Evolutionary conservation across 2,329 filamentous ascomycete species (phyloP).

Genomic region (Emydomyces testavorans): DNA sequence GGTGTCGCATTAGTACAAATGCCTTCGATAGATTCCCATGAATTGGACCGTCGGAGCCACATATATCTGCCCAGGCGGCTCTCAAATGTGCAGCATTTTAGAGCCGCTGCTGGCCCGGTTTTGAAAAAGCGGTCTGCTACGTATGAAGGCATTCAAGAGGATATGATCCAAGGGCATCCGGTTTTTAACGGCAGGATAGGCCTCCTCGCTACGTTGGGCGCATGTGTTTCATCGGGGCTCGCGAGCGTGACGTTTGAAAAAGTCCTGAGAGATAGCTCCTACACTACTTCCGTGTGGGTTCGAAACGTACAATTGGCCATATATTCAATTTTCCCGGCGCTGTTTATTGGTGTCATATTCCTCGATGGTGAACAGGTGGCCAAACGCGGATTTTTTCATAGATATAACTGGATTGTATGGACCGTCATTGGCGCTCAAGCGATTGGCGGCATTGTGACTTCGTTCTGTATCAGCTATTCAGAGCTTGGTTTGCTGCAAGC

Average conservation of each 20-base stretch:
- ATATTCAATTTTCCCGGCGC: constrained; percentile 81
- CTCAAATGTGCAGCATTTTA: constrained; percentile 44
- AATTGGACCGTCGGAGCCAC: constrained; percentile 48
- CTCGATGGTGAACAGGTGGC: constrained; percentile 77
- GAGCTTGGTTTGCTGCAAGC: constrained; percentile 92
- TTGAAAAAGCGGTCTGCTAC: constrained; percentile 66
- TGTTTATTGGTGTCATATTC: constrained; percentile 75
- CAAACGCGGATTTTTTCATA: constrained; percentile 80
- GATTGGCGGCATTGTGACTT: constrained; percentile 70
- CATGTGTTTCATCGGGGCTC: constrained; percentile 69
- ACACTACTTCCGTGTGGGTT: constrained; percentile 72
- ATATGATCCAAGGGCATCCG: constrained; percentile 42
- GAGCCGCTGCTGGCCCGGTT: constrained; percentile 36
- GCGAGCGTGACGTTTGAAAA: constrained; percentile 65
- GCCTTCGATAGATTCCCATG: constrained; percentile 49
- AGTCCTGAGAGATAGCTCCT: constrained; percentile 72
- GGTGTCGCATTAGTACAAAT: constrained; percentile 81
- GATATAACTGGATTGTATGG: constrained; percentile 91
- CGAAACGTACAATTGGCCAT: constrained; percentile 90
- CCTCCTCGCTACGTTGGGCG: constrained; percentile 62
- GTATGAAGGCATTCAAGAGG: constrained; percentile 72
- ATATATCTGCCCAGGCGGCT: constrained; percentile 66
- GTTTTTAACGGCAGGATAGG: constrained; percentile 70
- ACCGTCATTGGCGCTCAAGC: constrained; percentile 71
- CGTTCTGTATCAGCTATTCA: constrained; percentile 67